Conservation (phyloP, 805 yeast genomes). For the Diddensiella santjacobensis region DNA sequence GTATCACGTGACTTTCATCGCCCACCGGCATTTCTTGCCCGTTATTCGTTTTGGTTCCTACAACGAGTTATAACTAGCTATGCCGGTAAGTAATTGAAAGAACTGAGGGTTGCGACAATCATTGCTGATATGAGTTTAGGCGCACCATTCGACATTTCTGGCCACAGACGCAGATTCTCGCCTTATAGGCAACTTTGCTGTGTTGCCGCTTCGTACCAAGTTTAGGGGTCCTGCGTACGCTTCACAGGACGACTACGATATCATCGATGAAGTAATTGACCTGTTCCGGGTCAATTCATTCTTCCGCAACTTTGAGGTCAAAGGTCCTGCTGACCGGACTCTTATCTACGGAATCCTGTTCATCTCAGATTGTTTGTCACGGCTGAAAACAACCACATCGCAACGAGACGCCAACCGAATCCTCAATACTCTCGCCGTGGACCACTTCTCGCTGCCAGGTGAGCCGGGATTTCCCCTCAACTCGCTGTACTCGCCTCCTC, state of each 20-base stretch:
- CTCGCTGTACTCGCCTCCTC: slow-evolving; percentile 68
- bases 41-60: neutral
- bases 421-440: slow-evolving; percentile 83
- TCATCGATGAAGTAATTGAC: slow-evolving; percentile 86
- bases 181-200: slow-evolving; percentile 65
- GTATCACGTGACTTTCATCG: too few relatives aligned
- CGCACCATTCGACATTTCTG: slow-evolving; percentile 36
- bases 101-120: too few relatives aligned
- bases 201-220: slow-evolving; percentile 80
- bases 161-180: slow-evolving; percentile 31
- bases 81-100: too few relatives aligned
- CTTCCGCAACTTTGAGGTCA: slow-evolving; percentile 94
- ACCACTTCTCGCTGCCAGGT: slow-evolving; percentile 88
- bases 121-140: too few relatives aligned
- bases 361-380: slow-evolving; percentile 77
- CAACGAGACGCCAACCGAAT: slow-evolving; percentile 40
- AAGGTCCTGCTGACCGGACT: slow-evolving; percentile 90
- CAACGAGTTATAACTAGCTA: too few relatives aligned
- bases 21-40: neutral
- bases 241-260: slow-evolving; percentile 69
- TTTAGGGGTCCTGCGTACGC: slow-evolving; percentile 92
- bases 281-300: slow-evolving; percentile 93
- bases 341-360: slow-evolving; percentile 90
- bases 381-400: slow-evolving; percentile 48
- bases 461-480: slow-evolving; percentile 93